Evolutionary conservation across 2,329 filamentous ascomycete species (phyloP).

Genomic region (Colletotrichum spinosum): DNA sequence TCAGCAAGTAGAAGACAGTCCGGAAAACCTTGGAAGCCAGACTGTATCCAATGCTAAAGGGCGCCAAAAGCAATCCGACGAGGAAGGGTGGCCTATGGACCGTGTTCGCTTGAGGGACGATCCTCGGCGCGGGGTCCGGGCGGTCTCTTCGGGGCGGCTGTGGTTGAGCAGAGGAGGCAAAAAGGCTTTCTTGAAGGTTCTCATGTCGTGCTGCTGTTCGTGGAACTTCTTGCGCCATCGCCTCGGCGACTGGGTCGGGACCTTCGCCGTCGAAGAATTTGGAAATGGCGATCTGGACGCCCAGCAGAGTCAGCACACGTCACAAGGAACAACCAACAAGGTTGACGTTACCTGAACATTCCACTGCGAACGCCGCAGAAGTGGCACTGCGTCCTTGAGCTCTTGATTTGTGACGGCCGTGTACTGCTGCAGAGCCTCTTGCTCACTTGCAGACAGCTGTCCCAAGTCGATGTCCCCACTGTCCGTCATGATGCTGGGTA

Average conservation of each 20-base stretch:
- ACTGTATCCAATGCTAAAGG: constrained; percentile 82
- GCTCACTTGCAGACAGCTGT: constrained; percentile 81
- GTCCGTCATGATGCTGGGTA: constrained; percentile 50
- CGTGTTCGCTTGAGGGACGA: constrained; percentile 81
- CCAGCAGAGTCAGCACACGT: not conserved
- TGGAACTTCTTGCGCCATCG: constrained; percentile 72
- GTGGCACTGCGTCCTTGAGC: constrained; percentile 77
- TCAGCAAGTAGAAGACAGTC: constrained; percentile 81
- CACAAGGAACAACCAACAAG: not conserved
- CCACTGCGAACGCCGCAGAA: constrained; percentile 92
- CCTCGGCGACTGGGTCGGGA: constrained; percentile 83
- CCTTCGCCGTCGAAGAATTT: constrained; percentile 98
- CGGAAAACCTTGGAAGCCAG: constrained; percentile 77
- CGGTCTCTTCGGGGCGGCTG: constrained; percentile 40
- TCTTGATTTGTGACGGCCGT: constrained; percentile 89
- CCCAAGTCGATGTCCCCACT: constrained; percentile 68
- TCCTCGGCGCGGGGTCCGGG: constrained; percentile 80
- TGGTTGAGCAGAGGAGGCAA: constrained; percentile 46
- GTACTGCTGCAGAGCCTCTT: constrained; percentile 87
- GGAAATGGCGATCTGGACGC: constrained; percentile 84
- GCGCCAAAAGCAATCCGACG: constrained; percentile 81
- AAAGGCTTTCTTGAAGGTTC: constrained; percentile 75
- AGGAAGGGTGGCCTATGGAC: constrained; percentile 79
- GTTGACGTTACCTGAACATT: constrained; percentile 79
- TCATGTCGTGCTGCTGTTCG: constrained; percentile 75